These are phyloP conservation scores for Septoria petroselini DNA, from an alignment of 2,329 filamentous ascomycete genomes.

Conservation along the genomic window DNA sequence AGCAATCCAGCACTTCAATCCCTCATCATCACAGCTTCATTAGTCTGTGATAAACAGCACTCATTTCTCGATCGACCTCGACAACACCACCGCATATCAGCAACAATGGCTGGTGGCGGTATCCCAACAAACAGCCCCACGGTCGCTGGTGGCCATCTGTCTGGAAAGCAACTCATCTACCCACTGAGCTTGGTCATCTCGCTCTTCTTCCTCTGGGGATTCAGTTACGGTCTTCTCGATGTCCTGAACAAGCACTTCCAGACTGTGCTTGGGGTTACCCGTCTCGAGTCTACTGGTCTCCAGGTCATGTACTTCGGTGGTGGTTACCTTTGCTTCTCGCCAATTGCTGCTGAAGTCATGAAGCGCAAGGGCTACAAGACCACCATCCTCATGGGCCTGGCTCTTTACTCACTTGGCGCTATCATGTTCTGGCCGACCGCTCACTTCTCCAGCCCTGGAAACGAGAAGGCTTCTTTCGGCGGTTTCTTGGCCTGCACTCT, in stretches of 20 bases:
- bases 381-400: slow-evolving; percentile 45
- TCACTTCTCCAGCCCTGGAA: slow-evolving; percentile 35
- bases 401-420: slow-evolving; percentile 40
- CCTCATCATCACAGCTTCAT: slow-evolving; percentile 20
- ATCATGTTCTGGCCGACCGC: slow-evolving; percentile 42
- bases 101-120: slow-evolving; percentile 43
- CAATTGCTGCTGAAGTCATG: slow-evolving; percentile 44
- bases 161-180: slow-evolving; percentile 48
- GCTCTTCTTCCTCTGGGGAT: slow-evolving; percentile 47
- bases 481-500: slow-evolving; percentile 41
- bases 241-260: slow-evolving; percentile 42
- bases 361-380: slow-evolving; percentile 46
- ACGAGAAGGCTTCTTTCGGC: slow-evolving; percentile 37
- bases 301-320: slow-evolving; percentile 45
- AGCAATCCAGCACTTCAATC: not conserved
- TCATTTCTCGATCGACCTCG: not conserved
- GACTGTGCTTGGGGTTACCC: slow-evolving; percentile 40
- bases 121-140: slow-evolving; percentile 40
- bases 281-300: slow-evolving; percentile 44
- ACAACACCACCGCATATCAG: not conserved
- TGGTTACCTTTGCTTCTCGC: slow-evolving; percentile 44
- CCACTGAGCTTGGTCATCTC: slow-evolving; percentile 49
- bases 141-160: slow-evolving; percentile 44
- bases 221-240: slow-evolving; percentile 29
- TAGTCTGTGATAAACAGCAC: slow-evolving; percentile 17